Evolutionary conservation across 495 filamentous ascomycete genomes (phyloP), one percentile per base, ranked within the genome.

Genomic region (Hapsidospora chrysogenum): DNA sequence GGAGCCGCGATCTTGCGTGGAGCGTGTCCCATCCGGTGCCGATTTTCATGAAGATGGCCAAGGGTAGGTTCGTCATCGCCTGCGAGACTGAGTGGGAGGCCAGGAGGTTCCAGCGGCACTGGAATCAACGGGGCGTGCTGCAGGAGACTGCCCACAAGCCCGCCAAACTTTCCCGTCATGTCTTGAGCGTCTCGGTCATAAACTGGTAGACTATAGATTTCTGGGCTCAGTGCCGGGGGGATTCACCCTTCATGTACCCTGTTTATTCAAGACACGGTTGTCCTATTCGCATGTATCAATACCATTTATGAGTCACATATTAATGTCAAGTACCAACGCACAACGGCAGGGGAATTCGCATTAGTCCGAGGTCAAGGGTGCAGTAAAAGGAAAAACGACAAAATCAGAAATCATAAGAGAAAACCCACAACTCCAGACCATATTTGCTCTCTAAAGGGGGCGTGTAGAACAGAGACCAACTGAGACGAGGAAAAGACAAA

Each of bases 1-100:
- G 39, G 17, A 43, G 49, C 2, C 46, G 66, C 17, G 58, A 60
- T 17, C 28, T 37, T 3, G 17, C 17, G 8, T 37, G 35, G 35
- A n/a, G n/a, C 9, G 9, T 37, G 4, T 19, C 35, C 2, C 9
- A n/a, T 9, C 31, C 31, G n/a, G 11, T 21, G 31, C n/a, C n/a
- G n/a, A n/a, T n/a, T n/a, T n/a, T n/a, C n/a, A n/a, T n/a, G n/a
- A n/a, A n/a, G n/a, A n/a, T n/a, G n/a, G n/a, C n/a, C n/a, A 21
- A 22, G 17, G 31, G 31, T 13, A 17, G 31, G 10, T 36, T 36
- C 11, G 13, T 27, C 8, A 11, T 36, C 4, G 33, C 33, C 10
- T 36, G 33, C 17, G 4, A 20, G 4, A 23, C 21, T 7, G 33
- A 28, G 9, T 20, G 4, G 17, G 33, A 36, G 16, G 33, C 33